phyloP scores from a whole-genome alignment of 2,329 filamentous ascomycete species.

The Trichoderma sp. region DNA sequence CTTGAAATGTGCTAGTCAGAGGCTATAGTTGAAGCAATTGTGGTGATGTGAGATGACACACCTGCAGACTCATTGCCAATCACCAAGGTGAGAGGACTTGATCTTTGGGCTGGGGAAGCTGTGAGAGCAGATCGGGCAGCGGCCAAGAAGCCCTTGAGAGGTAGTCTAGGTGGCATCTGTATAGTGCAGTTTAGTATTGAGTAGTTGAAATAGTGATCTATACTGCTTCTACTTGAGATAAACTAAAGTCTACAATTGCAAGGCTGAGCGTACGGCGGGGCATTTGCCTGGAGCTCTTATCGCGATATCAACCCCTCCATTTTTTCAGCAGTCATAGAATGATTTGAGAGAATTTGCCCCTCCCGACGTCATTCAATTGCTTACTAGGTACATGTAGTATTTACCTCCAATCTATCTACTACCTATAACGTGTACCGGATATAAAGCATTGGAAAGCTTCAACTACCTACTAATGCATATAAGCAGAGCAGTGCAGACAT shows the following conservation, averaged over 20 bases:
- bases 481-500: no score
- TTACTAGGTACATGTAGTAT: no score
- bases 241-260: neutral
- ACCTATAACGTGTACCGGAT: no score
- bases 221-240: neutral
- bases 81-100: constrained; percentile 56
- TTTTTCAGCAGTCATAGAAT: neutral
- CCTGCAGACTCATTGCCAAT: constrained; percentile 68
- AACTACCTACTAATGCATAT: no score
- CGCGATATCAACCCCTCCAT: neutral
- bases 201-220: neutral
- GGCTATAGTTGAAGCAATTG: neutral
- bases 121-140: constrained; percentile 48
- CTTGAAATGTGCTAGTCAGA: constrained; percentile 39
- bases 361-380: neutral
- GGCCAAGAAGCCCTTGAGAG: constrained; percentile 51
- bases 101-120: constrained; percentile 42
- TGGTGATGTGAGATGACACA: constrained; percentile 28
- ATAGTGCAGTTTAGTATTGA: neutral
- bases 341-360: neutral
- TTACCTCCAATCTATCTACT: no score
- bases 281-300: neutral
- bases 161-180: constrained; percentile 34
- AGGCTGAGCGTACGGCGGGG: neutral
- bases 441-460: no score